A percentile compares a stretch with the other conserved stretches of the same genome.
Conservation (phyloP, 371 early-diverging fungal species). For the Mortierella sp. region DNA sequence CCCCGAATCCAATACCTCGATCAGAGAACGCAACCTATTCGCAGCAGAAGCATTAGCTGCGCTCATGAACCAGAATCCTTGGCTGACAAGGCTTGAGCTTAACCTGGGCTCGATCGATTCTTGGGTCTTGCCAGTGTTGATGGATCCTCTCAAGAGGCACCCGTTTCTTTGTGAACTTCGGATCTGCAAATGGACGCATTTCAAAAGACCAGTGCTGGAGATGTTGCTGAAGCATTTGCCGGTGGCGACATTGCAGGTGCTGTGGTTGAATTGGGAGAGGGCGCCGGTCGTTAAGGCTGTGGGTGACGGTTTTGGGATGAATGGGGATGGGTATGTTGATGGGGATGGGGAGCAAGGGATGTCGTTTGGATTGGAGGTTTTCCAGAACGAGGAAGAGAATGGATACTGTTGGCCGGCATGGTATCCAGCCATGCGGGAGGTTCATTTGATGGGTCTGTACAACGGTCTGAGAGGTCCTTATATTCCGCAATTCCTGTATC, state of each 20-base stretch:
- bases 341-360: background rate
- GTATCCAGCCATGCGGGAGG: background rate
- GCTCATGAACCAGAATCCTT: background rate
- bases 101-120: background rate
- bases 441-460: background rate
- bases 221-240: background rate
- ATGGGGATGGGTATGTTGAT: background rate
- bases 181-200: background rate
- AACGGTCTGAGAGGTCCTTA: background rate
- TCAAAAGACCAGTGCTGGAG: background rate
- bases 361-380: background rate
- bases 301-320: too few relatives aligned
- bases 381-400: background rate
- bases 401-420: background rate
- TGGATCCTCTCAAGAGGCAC: background rate
- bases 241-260: background rate
- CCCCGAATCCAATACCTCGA: background rate
- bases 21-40: background rate
- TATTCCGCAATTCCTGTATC: background rate
- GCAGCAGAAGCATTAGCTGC: background rate
- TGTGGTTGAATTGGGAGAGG: background rate
- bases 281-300: background rate
- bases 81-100: background rate
- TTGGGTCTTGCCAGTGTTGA: background rate
- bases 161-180: background rate